Evolutionary conservation across 768 basidiomycete species (phyloP).

Genomic region (Calocybe gangraenosa): DNA sequence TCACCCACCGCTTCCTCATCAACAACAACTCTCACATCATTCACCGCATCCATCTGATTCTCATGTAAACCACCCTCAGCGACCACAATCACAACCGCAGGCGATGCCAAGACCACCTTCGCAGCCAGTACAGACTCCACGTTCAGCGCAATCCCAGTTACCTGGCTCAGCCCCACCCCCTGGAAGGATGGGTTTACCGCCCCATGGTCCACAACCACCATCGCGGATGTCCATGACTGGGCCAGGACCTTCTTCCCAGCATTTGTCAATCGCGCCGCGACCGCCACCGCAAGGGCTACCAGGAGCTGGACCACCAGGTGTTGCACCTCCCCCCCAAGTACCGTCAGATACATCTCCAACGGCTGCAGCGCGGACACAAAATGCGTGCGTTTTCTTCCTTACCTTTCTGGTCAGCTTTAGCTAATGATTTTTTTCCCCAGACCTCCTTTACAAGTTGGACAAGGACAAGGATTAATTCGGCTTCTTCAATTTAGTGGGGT

Average conservation of each 20-base stretch:
- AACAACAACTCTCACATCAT: constrained; percentile 28
- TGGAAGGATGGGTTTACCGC: constrained; percentile 11
- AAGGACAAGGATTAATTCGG: constrained; percentile 61
- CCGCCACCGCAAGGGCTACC: constrained; percentile 25
- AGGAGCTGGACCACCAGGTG: constrained; percentile 12
- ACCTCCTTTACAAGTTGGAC: constrained; percentile 30
- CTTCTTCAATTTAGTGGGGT: constrained; percentile 69
- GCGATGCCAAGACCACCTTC: constrained; percentile 11
- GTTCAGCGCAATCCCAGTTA: constrained; percentile 15
- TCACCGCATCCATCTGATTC: constrained; percentile 42
- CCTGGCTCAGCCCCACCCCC: constrained; percentile 7
- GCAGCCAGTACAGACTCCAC: constrained; percentile 16
- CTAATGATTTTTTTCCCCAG: constrained; percentile 4
- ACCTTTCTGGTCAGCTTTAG: not conserved
- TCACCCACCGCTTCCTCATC: not conserved
- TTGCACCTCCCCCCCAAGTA: constrained; percentile 22
- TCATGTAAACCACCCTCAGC: constrained; percentile 41
- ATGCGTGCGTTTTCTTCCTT: constrained; percentile 10
- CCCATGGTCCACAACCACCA: constrained; percentile 12
- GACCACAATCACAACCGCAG: constrained; percentile 54
- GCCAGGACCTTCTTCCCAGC: constrained; percentile 19
- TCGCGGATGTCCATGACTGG: constrained; percentile 18
- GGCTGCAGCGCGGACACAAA: constrained; percentile 13
- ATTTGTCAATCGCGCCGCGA: constrained; percentile 23
- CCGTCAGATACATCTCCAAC: constrained; percentile 17